Evolutionary conservation across 2,329 filamentous ascomycete species (phyloP), one percentile per base, ranked within the genome.

Genomic region (Trichophyton verrucosum): DNA sequence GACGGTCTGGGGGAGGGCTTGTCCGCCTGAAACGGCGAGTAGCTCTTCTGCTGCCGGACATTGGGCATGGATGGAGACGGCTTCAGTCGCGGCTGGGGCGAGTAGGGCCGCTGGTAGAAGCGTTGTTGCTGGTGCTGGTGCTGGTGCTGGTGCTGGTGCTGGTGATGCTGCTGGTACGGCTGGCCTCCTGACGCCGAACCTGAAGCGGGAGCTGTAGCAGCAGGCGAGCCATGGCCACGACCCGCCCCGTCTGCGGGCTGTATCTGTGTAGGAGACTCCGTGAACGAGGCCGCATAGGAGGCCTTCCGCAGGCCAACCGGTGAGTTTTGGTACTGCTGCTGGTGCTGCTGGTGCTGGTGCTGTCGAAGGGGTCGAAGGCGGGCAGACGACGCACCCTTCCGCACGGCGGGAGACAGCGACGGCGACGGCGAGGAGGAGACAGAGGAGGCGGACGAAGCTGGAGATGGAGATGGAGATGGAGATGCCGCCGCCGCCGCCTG

Each of bases 61-160:
- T 69, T 67, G 8, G 72, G 71, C 20, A 70, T 70, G 24, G 74
- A 75, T 66, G 71, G 71, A 27, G 73, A 73, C 22, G 61, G 58
- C 49, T 63, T 64, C 36, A 62, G 58, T 33, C 33, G 40, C n/a
- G 40, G 40, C 27, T 46, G 46, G 22, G 57, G 55, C n/a, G 55
- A 46, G 15, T 24, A n/a, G 11, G 42, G 56, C 46, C 17, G 30
- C 33, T 38, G 33, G 33, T 38, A 38, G 33, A 9, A 38, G 33
- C 33, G 30, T 1, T 33, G 30, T 4, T 33, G 30, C 3, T 33
- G 30, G 1, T 33, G 30, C 3, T 33, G 30, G 2, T 33, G 30
- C 30, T 33, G 33, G 2, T 36, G 33, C 33, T 36, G 33, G 1
- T 36, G 33, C 33, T 36, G 33, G 33, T 36, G 9, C 1, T 11